phyloP scores from a whole-genome alignment of 805 yeast species.

The Maudiozyma turicensis region DNA sequence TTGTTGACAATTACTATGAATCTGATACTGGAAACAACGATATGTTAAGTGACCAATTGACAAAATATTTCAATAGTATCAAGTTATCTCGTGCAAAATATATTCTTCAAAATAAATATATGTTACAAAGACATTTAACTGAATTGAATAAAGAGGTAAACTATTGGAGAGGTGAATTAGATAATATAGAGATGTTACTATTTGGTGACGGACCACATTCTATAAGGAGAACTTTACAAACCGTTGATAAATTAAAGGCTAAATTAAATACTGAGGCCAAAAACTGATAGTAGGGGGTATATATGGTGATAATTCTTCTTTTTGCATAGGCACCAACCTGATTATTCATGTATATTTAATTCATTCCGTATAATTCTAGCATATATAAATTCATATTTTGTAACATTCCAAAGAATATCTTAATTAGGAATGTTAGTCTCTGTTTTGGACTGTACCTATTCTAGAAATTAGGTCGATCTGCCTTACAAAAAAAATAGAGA shows the following conservation, averaged over 20 bases:
- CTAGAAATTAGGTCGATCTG: too few species aligned
- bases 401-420: too few species aligned
- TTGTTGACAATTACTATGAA: slow-evolving; percentile 14
- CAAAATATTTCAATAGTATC: slow-evolving; percentile 18
- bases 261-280: slow-evolving; percentile 3
- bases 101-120: slow-evolving; percentile 23
- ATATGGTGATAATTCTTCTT: too few species aligned
- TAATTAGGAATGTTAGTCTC: too few species aligned
- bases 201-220: slow-evolving; percentile 26
- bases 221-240: slow-evolving; percentile 22
- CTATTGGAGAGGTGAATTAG: slow-evolving; percentile 25
- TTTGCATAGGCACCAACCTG: too few species aligned
- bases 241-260: slow-evolving; percentile 15
- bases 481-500: too few species aligned
- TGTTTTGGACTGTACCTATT: too few species aligned
- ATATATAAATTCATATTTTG: too few species aligned
- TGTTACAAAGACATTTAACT: slow-evolving; percentile 15
- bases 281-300: neutral
- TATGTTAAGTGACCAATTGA: slow-evolving; percentile 9
- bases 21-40: slow-evolving; percentile 7
- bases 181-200: slow-evolving; percentile 22
- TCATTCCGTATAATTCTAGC: too few species aligned
- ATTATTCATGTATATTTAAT: too few species aligned
- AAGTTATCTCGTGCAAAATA: slow-evolving; percentile 26
- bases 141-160: slow-evolving; percentile 21